Percentiles rank a stretch among this genome's conserved stretches.
Conservation (phyloP, 352 stramenopile genomes). For the Elongisporangium anandrum region DNA sequence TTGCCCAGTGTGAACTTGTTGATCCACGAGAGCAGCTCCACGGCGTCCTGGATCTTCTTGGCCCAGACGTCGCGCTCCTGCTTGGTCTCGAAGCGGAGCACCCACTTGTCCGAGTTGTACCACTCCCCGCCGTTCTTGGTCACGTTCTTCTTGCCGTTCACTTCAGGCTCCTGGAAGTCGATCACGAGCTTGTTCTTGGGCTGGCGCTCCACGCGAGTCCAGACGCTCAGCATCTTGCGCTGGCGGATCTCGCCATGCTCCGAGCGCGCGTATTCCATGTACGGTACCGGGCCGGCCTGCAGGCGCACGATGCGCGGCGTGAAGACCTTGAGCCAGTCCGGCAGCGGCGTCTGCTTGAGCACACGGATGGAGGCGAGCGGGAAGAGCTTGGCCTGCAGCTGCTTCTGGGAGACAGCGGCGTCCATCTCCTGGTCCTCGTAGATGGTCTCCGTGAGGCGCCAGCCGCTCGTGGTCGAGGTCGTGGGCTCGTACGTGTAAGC, state of each 20-base stretch:
- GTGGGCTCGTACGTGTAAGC: slow-evolving; percentile 8
- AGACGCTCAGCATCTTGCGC: slow-evolving; percentile 53
- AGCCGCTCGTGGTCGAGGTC: slow-evolving; percentile 11
- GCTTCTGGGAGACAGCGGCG: slow-evolving; percentile 22
- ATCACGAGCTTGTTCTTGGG: slow-evolving; percentile 68
- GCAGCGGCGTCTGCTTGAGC: slow-evolving; percentile 61
- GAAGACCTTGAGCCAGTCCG: slow-evolving; percentile 79
- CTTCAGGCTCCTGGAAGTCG: slow-evolving; percentile 43
- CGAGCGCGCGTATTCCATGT: slow-evolving; percentile 60
- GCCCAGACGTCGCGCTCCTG: slow-evolving; percentile 57
- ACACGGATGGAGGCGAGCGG: slow-evolving; percentile 34
- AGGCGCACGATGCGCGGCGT: slow-evolving; percentile 55
- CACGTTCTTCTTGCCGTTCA: slow-evolving; percentile 18
- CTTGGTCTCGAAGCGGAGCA: slow-evolving; percentile 72
- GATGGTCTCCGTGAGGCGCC: slow-evolving; percentile 23
- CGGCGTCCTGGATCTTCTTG: slow-evolving; percentile 57
- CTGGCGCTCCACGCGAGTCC: slow-evolving; percentile 52
- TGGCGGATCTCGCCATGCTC: slow-evolving; percentile 53
- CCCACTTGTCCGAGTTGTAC: slow-evolving; percentile 41
- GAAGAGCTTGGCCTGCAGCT: slow-evolving; percentile 56
- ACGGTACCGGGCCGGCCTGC: slow-evolving; percentile 54
- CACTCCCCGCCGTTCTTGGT: slow-evolving; percentile 5
- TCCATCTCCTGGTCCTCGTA: slow-evolving; percentile 28
- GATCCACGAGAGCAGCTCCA: slow-evolving; percentile 64
- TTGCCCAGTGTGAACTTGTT: slow-evolving; percentile 63